phyloP scores from a whole-genome alignment of 2,329 filamentous ascomycete species.

The Pseudopyrenochaeta lycopersici region DNA sequence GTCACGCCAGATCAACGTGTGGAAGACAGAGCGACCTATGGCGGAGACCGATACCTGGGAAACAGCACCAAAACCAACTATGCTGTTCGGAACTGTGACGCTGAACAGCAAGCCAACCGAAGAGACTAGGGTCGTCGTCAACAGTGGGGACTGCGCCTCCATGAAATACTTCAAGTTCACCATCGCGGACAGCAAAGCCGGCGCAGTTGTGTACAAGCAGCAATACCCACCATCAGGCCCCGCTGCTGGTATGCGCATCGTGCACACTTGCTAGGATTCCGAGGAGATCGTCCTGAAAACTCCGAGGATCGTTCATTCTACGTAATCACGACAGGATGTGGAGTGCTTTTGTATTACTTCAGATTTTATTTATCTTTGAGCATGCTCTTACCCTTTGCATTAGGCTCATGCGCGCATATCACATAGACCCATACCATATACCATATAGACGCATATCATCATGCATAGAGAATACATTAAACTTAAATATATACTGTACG shows the following conservation, averaged over 20 bases:
- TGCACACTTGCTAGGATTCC: not conserved
- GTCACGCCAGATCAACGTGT: not conserved
- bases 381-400: no score
- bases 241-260: constrained; percentile 3
- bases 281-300: no score
- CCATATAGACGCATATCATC: no score
- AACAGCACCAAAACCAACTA: not conserved
- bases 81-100: not conserved
- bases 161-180: constrained; percentile 11
- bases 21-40: not conserved
- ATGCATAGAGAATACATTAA: no score
- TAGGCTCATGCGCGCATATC: no score
- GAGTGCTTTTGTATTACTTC: no score
- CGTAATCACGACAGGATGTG: no score
- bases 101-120: constrained; percentile 2
- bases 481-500: no score
- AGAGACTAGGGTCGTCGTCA: not conserved
- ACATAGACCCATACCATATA: no score
- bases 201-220: not conserved
- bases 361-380: no score
- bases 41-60: not conserved
- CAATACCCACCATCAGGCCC: not conserved
- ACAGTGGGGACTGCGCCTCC: not conserved
- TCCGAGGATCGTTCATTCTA: no score
- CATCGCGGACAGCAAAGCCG: constrained; percentile 1